Evolutionary conservation across 495 filamentous ascomycete species (phyloP), one percentile per base, ranked within the genome.

Genomic region (Pseudoneurospora amorphoporcata): DNA sequence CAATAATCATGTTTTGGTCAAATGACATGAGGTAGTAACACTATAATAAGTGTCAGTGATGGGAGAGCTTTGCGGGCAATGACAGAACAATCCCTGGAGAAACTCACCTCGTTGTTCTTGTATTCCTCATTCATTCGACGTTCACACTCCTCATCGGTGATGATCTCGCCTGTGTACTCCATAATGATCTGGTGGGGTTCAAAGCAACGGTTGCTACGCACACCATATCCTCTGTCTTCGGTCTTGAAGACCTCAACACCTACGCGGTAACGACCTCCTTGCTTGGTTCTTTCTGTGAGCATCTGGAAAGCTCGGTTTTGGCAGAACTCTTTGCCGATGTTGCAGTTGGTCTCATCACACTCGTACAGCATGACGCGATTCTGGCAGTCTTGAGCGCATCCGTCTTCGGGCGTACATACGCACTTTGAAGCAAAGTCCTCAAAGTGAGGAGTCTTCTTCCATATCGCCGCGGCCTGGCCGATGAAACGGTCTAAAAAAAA

Each of bases 1-100:
- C 95, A 74, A 99, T 97, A 77, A 98, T 97, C 92, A 98, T 96
- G 83, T 95, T 94, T 80, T 98, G 94, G 77, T 98, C 93, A 79
- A 98, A 97, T 43, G 92, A 92, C 95, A 99, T 99, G 61, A 99
- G 83, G 80, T 99, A 99, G 76, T 97, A 98, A 80, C 92, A 94
- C 93, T 97, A 73, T 71, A 38, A 75, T 23, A 40, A 29, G 37
- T 39, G 70, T 78, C 43, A 76, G 79, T 61, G 76, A 68, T 70
- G 73, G 79, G 65, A 81, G 74, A 81, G 74, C 45, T 75, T n/a
- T 8, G 72, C 16, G 12, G 29, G 14, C 12, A 71, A 39, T 16
- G 69, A 17, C 29, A 61, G 23, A 65, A 65, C 53, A 65, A 17
- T 65, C 14, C 32, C 53, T n/a, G 17, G 37, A 58, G 29, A 68